Base-by-base conservation (phyloP, 345 rosid species). In the Salix caprea region DNA sequence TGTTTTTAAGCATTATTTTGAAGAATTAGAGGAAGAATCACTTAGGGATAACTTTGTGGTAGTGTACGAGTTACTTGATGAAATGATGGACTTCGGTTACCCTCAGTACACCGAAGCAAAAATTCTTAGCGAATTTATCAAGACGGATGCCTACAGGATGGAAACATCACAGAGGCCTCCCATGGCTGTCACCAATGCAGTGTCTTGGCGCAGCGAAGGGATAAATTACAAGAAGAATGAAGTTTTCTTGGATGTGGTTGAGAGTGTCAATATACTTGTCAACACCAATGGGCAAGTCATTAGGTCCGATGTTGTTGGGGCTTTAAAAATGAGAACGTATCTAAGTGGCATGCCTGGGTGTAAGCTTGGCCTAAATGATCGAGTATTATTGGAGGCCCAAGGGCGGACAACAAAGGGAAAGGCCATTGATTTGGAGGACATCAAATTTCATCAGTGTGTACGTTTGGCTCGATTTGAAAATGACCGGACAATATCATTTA, bases 261-360 rank as follows among this genome's bases (percentile, higher is more conserved):
- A 96, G 84, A 93, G 90, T 82, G 92, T 95, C 67, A 93, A 95
- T 85, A 91, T 95, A 76, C 94, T 95, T 84, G 97, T 96, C 80
- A 96, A 96, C 83, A 91, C 94, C 88, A 96, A 93, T 74, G 99
- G 99, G 58, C 98, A 96, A 79, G 90, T 96, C 28, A 85, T 93
- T 74, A 84, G 96, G 82, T 96, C 98, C 10, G 99, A 96, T 86
- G 98, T 96, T 61, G 97, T 93, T 70, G 99, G 98, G 76, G 99
- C 98, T 21, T 79, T 96, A 84, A 96, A 96, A 91, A 96, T 96
- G 99, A 87, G 99, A 84, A 91, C 98, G 26, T 93, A 90, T 82
- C 82, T 96, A 83, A 96, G 98, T 82, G 99, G 99, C 77, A 96
- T 93, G 98, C 98, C 98, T 5, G 98, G 92, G 86, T 96, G 99